Percentiles rank a stretch among this genome's conserved stretches.
Conservation (phyloP, 768 basidiomycete species). For the Roridomyces roridus region DNA sequence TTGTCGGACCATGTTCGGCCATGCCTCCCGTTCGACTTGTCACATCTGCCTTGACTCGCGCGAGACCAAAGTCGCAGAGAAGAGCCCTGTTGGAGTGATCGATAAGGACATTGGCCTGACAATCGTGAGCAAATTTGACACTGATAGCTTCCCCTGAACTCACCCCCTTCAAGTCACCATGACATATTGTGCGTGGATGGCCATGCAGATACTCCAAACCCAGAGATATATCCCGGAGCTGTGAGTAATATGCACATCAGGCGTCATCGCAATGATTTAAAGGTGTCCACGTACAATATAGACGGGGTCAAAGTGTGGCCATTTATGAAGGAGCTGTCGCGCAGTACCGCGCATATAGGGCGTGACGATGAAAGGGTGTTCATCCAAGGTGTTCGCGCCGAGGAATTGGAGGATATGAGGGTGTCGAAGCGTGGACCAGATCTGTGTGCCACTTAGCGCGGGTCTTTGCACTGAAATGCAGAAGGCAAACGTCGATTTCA, state of each 20-base stretch:
- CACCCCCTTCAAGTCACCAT: too few relatives aligned
- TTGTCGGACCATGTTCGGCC: too few relatives aligned
- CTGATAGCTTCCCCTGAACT: not conserved
- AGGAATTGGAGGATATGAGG: constrained; percentile 65
- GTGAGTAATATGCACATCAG: not conserved
- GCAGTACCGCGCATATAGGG: constrained; percentile 2
- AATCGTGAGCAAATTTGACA: not conserved
- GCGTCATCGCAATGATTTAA: too few relatives aligned
- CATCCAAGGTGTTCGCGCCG: constrained; percentile 17
- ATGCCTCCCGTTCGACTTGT: constrained; percentile 23
- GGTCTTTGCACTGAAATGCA: not conserved
- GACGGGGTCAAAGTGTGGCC: constrained; percentile 3
- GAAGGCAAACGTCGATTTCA: not conserved
- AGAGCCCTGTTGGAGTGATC: constrained; percentile 29
- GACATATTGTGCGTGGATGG: constrained; percentile 31
- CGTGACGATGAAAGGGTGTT: constrained; percentile 12
- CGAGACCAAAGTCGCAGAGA: constrained; percentile 35
- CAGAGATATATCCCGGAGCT: constrained; percentile 31
- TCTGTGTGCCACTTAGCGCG: not conserved
- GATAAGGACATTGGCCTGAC: constrained; percentile 29
- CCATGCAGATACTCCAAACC: constrained; percentile 33
- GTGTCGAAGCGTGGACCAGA: constrained; percentile 56
- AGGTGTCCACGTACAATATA: constrained; percentile 10
- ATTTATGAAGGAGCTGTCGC: not conserved
- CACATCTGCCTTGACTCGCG: constrained; percentile 32